phyloP scores from a whole-genome alignment of 768 basidiomycete species.

The Suillus variegatus region DNA sequence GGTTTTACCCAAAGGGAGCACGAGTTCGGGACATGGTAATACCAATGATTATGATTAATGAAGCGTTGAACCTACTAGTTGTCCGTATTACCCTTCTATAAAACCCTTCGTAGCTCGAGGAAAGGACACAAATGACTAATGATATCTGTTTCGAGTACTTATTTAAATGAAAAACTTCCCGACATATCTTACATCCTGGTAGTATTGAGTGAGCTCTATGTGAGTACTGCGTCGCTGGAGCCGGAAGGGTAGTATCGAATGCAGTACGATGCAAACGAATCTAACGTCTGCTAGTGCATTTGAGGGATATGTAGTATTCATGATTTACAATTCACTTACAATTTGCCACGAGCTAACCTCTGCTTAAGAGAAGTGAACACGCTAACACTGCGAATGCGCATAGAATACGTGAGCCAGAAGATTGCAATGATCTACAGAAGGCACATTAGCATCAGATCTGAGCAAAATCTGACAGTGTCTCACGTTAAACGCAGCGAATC shows the following conservation, averaged over 20 bases:
- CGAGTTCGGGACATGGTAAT: too few relatives aligned
- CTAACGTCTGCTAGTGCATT: not conserved
- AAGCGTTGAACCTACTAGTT: too few relatives aligned
- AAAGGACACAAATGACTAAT: not conserved
- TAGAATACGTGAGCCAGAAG: conserved; percentile 25
- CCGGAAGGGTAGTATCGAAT: not conserved
- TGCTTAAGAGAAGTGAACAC: conserved; percentile 4
- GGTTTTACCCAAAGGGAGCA: too few relatives aligned
- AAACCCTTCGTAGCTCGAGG: not conserved
- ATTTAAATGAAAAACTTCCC: not conserved
- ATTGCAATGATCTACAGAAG: conserved; percentile 19
- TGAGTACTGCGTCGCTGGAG: too few relatives aligned
- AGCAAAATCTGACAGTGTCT: conserved; percentile 17
- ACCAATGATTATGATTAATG: too few relatives aligned
- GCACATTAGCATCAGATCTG: not conserved
- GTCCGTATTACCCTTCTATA: too few relatives aligned
- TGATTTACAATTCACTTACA: not conserved
- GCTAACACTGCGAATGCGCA: conserved; percentile 26
- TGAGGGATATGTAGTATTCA: not conserved
- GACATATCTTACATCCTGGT: not conserved
- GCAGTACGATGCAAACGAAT: not conserved
- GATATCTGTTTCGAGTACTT: not conserved
- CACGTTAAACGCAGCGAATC: conserved; percentile 46
- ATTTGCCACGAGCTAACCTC: not conserved
- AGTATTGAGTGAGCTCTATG: not conserved